These are phyloP conservation scores for Moesziomyces sp. DNA, from an alignment of 1,284 basidiomycete species.

Conservation along the genomic window DNA sequence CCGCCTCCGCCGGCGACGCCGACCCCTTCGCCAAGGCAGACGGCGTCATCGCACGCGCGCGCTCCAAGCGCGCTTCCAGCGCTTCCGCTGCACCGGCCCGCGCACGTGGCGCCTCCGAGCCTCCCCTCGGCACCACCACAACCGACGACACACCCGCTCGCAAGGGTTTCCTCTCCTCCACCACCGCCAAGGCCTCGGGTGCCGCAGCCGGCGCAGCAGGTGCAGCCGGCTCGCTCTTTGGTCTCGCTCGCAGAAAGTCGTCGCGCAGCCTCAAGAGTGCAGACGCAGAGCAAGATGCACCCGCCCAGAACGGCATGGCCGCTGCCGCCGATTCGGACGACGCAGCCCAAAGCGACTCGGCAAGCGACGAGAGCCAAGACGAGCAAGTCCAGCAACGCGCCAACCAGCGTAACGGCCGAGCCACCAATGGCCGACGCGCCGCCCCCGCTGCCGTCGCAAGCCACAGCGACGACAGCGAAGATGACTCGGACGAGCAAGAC, in stretches of 20 bases:
- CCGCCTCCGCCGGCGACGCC: neutral
- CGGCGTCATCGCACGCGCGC: constrained; percentile 28
- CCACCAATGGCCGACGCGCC: constrained; percentile 15
- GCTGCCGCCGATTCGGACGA: constrained; percentile 11
- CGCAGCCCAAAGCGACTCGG: constrained; percentile 2
- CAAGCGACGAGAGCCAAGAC: constrained; percentile 15
- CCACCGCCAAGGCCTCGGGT: constrained; percentile 32
- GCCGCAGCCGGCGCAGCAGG: constrained; percentile 20
- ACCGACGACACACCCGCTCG: constrained; percentile 4
- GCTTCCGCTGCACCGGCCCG: constrained; percentile 1
- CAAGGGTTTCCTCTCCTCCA: constrained; percentile 22
- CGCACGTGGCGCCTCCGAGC: constrained; percentile 13
- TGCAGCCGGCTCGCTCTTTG: constrained; percentile 24
- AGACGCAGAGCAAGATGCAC: constrained; percentile 3
- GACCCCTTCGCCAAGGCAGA: constrained; percentile 44
- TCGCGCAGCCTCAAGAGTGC: constrained; percentile 21
- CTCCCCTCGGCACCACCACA: neutral
- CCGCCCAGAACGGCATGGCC: constrained; percentile 8
- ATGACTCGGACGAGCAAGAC: constrained; percentile 10
- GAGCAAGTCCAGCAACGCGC: constrained; percentile 2
- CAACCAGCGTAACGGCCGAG: constrained; percentile 13
- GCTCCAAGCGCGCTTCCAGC: constrained; percentile 14
- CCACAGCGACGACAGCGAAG: constrained; percentile 9
- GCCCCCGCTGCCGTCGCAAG: constrained; percentile 17
- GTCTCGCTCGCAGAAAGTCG: constrained; percentile 25